These are phyloP conservation scores for Zygnema cylindricum DNA, from an alignment of 139 green algal species.

Conservation along the genomic window DNA sequence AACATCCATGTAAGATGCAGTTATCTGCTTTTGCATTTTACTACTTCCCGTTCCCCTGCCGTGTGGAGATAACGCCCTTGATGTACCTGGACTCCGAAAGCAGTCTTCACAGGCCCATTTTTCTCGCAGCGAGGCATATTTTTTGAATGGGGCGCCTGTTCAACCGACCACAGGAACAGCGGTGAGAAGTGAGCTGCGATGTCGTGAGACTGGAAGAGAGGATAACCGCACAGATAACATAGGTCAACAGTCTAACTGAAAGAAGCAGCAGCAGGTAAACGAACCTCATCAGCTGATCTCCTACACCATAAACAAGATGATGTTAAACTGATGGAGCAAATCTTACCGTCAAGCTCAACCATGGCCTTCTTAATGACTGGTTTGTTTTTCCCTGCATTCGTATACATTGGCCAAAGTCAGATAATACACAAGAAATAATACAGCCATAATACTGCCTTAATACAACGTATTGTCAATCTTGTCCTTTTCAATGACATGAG, in stretches of 20 bases:
- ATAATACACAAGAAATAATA: too few species aligned
- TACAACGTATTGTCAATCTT: too few species aligned
- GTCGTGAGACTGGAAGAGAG: too few species aligned
- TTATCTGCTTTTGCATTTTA: background rate
- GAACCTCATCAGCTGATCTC: background rate
- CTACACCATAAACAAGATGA: background rate
- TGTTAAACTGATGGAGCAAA: background rate
- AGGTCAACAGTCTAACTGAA: background rate
- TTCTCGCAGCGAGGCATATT: slow-evolving; percentile 56
- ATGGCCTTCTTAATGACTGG: slow-evolving; percentile 71
- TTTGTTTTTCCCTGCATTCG: slow-evolving; percentile 62
- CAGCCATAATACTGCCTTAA: too few species aligned
- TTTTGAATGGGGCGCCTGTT: slow-evolving; percentile 60
- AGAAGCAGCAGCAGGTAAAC: slow-evolving; percentile 14
- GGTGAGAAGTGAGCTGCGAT: too few species aligned
- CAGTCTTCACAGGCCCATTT: slow-evolving; percentile 67
- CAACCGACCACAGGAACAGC: background rate
- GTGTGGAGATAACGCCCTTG: background rate
- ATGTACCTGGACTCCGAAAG: slow-evolving; percentile 66
- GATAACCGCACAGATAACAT: background rate
- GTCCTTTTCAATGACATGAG: too few species aligned
- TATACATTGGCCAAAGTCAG: background rate
- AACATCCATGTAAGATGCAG: background rate
- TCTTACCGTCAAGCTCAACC: slow-evolving; percentile 68
- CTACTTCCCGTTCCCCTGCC: background rate